These are phyloP conservation scores for Vaccinium macrocarpon DNA, from an alignment of 148 eudicot species.

Conservation along the genomic window DNA sequence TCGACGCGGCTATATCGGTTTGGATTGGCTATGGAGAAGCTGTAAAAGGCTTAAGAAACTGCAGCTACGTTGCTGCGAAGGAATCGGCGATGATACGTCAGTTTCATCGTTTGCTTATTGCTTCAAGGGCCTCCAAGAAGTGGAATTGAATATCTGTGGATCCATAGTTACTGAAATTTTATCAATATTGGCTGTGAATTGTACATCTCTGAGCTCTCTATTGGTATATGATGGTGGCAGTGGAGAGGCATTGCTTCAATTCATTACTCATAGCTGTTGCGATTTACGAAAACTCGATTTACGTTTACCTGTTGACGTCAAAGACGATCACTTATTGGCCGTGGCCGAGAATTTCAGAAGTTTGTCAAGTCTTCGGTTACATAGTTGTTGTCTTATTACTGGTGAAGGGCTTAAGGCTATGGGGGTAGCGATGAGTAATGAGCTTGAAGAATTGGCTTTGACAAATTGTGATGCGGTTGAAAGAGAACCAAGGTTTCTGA, in stretches of 20 bases:
- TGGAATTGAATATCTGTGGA: slow-evolving; percentile 34
- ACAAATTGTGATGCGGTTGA: slow-evolving; percentile 45
- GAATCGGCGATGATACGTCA: slow-evolving; percentile 40
- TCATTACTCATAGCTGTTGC: slow-evolving; percentile 32
- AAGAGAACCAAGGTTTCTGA: slow-evolving; percentile 39
- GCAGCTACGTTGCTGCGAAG: slow-evolving; percentile 46
- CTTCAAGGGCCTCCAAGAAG: slow-evolving; percentile 32
- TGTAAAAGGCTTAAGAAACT: slow-evolving; percentile 36
- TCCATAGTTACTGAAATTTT: slow-evolving; percentile 37
- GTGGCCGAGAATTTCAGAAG: slow-evolving; percentile 20
- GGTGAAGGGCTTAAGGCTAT: slow-evolving; percentile 46
- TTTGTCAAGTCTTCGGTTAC: slow-evolving; percentile 24
- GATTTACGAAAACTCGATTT: slow-evolving; percentile 40
- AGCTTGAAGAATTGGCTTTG: slow-evolving; percentile 30
- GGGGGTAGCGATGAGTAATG: slow-evolving; percentile 24
- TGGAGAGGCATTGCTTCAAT: slow-evolving; percentile 47
- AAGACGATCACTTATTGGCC: slow-evolving; percentile 39
- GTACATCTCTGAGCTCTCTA: slow-evolving; percentile 28
- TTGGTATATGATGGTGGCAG: slow-evolving; percentile 36
- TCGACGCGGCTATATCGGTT: slow-evolving; percentile 29
- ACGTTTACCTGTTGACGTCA: slow-evolving; percentile 57
- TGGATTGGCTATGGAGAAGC: slow-evolving; percentile 54
- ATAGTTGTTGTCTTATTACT: slow-evolving; percentile 54
- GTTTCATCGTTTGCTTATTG: not conserved
- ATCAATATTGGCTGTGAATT: slow-evolving; percentile 32